These are phyloP conservation scores for Neopestalotiopsis rosae DNA, from an alignment of 2,329 filamentous ascomycete genomes.

Conservation along the genomic window DNA sequence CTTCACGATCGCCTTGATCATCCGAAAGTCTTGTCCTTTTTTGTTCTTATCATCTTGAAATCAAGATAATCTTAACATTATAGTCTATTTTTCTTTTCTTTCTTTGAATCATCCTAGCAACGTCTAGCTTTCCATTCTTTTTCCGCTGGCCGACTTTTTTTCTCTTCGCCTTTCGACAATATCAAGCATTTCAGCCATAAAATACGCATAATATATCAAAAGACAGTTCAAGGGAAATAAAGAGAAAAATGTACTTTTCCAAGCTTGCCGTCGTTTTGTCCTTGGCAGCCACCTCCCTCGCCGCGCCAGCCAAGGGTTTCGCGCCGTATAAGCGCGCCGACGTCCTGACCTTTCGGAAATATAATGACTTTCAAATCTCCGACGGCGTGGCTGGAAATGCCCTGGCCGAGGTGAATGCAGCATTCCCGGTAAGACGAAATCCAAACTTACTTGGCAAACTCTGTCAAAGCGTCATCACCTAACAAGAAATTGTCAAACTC, in stretches of 20 bases:
- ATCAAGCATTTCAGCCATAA: neutral
- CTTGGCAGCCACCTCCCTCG: constrained; percentile 16
- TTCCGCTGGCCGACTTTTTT: constrained; percentile 11
- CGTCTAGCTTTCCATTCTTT: constrained; percentile 4
- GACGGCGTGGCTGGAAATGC: constrained; percentile 21
- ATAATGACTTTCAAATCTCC: constrained; percentile 21
- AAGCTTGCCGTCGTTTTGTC: constrained; percentile 18
- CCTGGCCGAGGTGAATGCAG: constrained; percentile 18
- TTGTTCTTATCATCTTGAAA: neutral
- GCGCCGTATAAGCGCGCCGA: constrained; percentile 16
- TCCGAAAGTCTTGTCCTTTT: constrained; percentile 2
- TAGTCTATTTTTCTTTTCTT: neutral
- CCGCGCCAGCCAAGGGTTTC: constrained; percentile 4
- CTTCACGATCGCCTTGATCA: constrained; percentile 8
- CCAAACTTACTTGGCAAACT: too few relatives aligned
- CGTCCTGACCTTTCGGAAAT: constrained; percentile 17
- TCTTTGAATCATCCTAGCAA: neutral
- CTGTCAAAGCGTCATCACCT: too few relatives aligned
- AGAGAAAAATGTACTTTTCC: constrained; percentile 20
- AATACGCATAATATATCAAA: neutral
- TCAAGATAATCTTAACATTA: neutral
- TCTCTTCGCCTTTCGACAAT: neutral
- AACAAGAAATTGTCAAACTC: neutral
- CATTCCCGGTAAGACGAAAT: constrained; percentile 17
- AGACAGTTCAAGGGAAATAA: neutral